A percentile compares a stretch with the other conserved stretches of the same genome.
phyloP scores from a whole-genome alignment of 371 early-diverging fungal genomes.

The Saksenaea oblongispora region DNA sequence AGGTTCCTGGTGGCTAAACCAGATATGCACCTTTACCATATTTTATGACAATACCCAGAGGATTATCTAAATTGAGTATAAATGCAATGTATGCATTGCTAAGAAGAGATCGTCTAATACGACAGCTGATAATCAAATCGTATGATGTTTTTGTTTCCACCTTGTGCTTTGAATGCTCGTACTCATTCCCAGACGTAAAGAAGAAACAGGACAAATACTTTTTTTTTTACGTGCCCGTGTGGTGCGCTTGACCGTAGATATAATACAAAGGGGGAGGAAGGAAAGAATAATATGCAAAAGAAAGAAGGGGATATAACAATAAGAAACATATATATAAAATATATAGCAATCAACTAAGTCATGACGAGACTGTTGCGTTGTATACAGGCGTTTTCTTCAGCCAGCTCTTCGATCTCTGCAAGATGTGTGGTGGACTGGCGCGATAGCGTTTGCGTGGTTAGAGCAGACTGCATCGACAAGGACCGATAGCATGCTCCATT shows the following conservation, averaged over 20 bases:
- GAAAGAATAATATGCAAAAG: not conserved
- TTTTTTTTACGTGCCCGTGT: not conserved
- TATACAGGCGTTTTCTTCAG: not conserved
- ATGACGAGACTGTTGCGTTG: slow-evolving; percentile 3
- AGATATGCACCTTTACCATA: too few species aligned
- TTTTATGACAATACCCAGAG: too few species aligned
- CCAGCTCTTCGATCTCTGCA: slow-evolving; percentile 20
- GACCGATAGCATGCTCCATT: slow-evolving; percentile 6
- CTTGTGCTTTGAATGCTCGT: not conserved
- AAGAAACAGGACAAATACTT: not conserved
- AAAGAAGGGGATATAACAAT: not conserved
- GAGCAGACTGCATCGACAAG: slow-evolving; percentile 10
- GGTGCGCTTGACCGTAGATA: not conserved
- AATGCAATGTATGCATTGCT: too few species aligned
- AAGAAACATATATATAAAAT: not conserved
- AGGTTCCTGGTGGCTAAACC: too few species aligned
- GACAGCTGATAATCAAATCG: too few species aligned
- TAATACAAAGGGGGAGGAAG: not conserved
- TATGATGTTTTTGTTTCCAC: not conserved
- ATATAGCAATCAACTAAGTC: not conserved
- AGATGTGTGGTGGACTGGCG: slow-evolving; percentile 27
- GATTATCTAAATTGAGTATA: too few species aligned
- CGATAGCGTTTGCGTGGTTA: slow-evolving; percentile 15
- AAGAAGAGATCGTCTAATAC: too few species aligned
- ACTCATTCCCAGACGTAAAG: not conserved